Percentiles rank a stretch among this genome's conserved stretches.
These are phyloP conservation scores for Arthrocladium fulminans DNA, from an alignment of 2,329 filamentous ascomycete species.

Conservation along the genomic window DNA sequence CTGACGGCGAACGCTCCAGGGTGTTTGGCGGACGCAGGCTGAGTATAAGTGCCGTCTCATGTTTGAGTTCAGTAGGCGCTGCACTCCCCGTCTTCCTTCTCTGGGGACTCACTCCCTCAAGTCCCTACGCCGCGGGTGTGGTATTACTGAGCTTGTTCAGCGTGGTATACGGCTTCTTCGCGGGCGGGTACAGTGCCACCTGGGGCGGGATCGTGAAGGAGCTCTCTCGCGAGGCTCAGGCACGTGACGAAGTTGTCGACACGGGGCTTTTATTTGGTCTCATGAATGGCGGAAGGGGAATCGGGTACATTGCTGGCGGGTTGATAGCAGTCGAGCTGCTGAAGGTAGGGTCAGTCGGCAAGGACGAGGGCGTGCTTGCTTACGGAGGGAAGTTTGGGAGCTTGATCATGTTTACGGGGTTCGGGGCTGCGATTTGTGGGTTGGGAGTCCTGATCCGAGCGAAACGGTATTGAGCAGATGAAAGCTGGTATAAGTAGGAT, in stretches of 20 bases:
- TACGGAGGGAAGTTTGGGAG: conserved; percentile 3
- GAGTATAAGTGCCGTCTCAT: conserved; percentile 1
- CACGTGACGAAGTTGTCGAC: conserved; percentile 18
- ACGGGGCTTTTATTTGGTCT: conserved; percentile 29
- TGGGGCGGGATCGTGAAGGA: conserved; percentile 11
- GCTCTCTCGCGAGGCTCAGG: neutral
- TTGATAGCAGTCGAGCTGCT: conserved; percentile 5
- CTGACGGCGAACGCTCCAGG: conserved; percentile 4
- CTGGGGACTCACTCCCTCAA: neutral
- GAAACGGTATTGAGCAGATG: no score
- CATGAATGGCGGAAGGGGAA: conserved; percentile 28
- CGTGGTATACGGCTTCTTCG: conserved; percentile 28
- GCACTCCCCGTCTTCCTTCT: conserved; percentile 7
- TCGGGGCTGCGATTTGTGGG: no score
- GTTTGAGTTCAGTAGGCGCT: neutral
- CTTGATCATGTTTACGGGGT: conserved; percentile 1
- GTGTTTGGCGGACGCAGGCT: conserved; percentile 1
- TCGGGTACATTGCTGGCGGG: conserved; percentile 26
- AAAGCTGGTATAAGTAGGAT: no score
- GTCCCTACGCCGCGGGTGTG: conserved; percentile 12
- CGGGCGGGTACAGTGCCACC: conserved; percentile 25
- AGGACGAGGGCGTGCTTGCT: neutral
- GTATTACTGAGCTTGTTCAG: conserved; percentile 25
- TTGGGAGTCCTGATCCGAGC: no score
- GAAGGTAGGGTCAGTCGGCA: conserved; percentile 4